Evolutionary conservation across 495 filamentous ascomycete genomes (phyloP).

Genomic region (Aspergillus kassunensis): DNA sequence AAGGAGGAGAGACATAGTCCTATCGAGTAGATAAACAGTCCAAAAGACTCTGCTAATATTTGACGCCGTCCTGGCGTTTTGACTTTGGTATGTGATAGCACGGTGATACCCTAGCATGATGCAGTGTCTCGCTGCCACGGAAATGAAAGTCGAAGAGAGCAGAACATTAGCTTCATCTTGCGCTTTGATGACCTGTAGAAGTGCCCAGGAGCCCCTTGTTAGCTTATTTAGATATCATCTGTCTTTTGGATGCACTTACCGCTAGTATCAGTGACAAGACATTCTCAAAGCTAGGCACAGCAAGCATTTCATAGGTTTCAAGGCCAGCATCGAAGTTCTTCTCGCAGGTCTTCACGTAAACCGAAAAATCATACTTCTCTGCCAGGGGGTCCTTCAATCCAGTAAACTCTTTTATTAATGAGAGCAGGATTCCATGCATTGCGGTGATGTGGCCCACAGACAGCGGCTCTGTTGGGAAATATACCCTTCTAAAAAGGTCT

Average conservation of each 20-base stretch:
- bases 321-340: constrained; percentile 15
- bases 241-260: constrained; percentile 8
- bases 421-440: constrained; percentile 22
- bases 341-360: constrained; percentile 10
- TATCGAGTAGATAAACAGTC: constrained; percentile 20
- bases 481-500: constrained; percentile 20
- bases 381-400: constrained; percentile 8
- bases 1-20: constrained; percentile 19
- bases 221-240: not conserved
- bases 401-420: constrained; percentile 19
- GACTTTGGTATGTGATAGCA: constrained; percentile 14
- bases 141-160: constrained; percentile 8
- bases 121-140: constrained; percentile 18
- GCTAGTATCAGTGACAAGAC: constrained; percentile 22
- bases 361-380: constrained; percentile 15
- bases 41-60: constrained; percentile 19
- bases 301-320: constrained; percentile 18
- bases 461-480: constrained; percentile 18
- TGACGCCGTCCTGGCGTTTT: not conserved
- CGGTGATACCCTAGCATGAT: constrained; percentile 18
- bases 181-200: constrained; percentile 14
- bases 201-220: too few species aligned
- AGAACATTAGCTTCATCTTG: constrained; percentile 17
- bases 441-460: constrained; percentile 16
- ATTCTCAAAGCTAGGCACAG: constrained; percentile 23